Evolutionary conservation across 768 basidiomycete genomes (phyloP).

Genomic region (Suillus luteus): DNA sequence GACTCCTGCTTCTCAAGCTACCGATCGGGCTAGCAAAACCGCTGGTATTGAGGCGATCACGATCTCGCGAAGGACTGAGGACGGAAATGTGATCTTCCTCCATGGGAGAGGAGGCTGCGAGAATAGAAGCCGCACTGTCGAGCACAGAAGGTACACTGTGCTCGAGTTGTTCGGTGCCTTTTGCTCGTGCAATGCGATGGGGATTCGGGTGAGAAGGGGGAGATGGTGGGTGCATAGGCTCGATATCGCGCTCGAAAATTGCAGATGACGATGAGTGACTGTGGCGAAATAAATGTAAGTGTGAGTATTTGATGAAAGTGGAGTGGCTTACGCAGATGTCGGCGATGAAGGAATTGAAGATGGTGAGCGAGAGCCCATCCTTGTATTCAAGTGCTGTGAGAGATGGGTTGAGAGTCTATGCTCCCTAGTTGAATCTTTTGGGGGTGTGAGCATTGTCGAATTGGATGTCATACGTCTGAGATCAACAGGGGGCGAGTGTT

Average conservation of each 20-base stretch:
- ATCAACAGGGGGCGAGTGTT: conserved; percentile 42
- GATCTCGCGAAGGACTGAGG: conserved; percentile 51
- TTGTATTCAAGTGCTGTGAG: conserved; percentile 52
- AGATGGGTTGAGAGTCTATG: conserved; percentile 43
- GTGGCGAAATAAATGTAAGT: conserved; percentile 7
- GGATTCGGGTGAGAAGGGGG: conserved; percentile 54
- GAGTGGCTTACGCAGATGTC: conserved; percentile 61
- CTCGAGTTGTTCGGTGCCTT: conserved; percentile 73
- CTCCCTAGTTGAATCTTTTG: conserved; percentile 32
- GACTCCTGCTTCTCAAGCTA: conserved; percentile 62
- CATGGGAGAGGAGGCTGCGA: conserved; percentile 48
- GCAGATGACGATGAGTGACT: conserved; percentile 80
- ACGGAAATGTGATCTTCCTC: conserved; percentile 62
- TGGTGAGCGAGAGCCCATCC: conserved; percentile 65
- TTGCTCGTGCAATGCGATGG: conserved; percentile 72
- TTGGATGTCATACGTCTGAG: conserved; percentile 59
- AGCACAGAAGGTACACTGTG: conserved; percentile 84
- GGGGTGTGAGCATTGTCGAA: conserved; percentile 41
- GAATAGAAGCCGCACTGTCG: conserved; percentile 77
- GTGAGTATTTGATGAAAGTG: conserved; percentile 14
- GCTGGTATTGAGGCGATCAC: conserved; percentile 37
- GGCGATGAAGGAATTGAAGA: conserved; percentile 80
- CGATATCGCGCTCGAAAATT: conserved; percentile 92
- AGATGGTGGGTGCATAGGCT: conserved; percentile 48
- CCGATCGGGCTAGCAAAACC: conserved; percentile 70